Conservation (phyloP, 371 early-diverging fungal species). For the Paramicrosporidium saccamoebae region DNA sequence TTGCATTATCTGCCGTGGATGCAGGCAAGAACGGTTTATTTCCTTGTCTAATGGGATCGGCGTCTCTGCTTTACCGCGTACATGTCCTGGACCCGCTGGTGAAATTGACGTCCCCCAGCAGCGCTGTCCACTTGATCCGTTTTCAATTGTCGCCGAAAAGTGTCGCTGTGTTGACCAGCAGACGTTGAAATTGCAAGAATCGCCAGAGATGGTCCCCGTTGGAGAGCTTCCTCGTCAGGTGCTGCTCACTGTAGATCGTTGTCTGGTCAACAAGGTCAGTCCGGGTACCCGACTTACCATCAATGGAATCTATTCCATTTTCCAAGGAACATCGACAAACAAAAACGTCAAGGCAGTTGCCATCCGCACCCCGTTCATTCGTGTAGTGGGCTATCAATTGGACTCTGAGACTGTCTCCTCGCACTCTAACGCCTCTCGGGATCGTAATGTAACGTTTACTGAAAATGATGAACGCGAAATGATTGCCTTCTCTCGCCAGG, state of each 20-base stretch:
- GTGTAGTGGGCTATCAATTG: constrained; percentile 56
- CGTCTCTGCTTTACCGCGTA: constrained; percentile 41
- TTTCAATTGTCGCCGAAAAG: constrained; percentile 74
- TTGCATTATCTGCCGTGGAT: constrained; percentile 49
- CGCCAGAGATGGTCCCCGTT: constrained; percentile 87
- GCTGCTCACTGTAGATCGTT: constrained; percentile 54
- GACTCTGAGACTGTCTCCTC: too few relatives aligned
- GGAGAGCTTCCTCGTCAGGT: constrained; percentile 96
- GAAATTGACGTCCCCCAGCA: constrained; percentile 5
- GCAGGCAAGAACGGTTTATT: constrained; percentile 36
- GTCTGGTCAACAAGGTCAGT: constrained; percentile 52
- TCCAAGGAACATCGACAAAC: constrained; percentile 21
- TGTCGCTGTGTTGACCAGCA: constrained; percentile 91
- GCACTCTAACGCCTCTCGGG: constrained; percentile 14
- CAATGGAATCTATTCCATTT: constrained; percentile 86
- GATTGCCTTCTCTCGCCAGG: constrained; percentile 42
- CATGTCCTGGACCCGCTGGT: constrained; percentile 14
- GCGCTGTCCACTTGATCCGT: constrained; percentile 75
- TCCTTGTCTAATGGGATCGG: constrained; percentile 58
- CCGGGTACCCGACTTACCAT: constrained; percentile 83
- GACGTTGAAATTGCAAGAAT: constrained; percentile 89
- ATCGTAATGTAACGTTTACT: constrained; percentile 39
- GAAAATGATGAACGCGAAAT: constrained; percentile 72
- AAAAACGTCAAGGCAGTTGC: constrained; percentile 33
- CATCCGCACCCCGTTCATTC: constrained; percentile 64